Evolutionary conservation across 2,329 filamentous ascomycete genomes (phyloP), one percentile per base, ranked within the genome.

Genomic region (Chalara sp.): DNA sequence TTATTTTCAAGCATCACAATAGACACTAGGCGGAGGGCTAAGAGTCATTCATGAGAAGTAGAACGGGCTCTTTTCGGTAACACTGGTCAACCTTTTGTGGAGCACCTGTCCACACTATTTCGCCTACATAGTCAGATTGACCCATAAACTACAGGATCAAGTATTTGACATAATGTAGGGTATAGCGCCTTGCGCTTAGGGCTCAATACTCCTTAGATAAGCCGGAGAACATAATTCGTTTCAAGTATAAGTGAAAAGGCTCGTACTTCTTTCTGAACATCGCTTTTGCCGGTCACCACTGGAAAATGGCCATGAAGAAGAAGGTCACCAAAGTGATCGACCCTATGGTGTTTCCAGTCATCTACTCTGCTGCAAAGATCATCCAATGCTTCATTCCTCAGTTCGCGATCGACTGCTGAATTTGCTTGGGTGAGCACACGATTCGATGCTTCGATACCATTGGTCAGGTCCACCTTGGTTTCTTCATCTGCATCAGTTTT

Each of bases 321-420:
- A 21, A 99, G 74, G 49, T 90, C 86, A 40, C 93, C 93, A 62
- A 99, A 96, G n/a, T 86, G 82, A 55, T 95, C 87, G 31, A 96
- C 84, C 53, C 85, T 83, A 65, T 97, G 88, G 48, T 86, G 88
- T 69, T 96, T 97, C 93, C 93, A 99, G 67, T 99, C 93, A 63
- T 97, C 93, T 1, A 99, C 92, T 47, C 93, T 79, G 49, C 72
- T 72, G 53, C 86, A 83, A 30, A 99, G 76, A 53, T 97, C 93
- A 54, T 87, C 82, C 7, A 96, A 74, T 5, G 91, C 90, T 63
- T 93, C 87, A 46, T 86, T 80, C 48, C 95, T 77, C 47, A 96
- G 80, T 64, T 96, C 89, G 46, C 87, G 85, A 65, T 95, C 87
- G 43, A 99, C 89, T 5, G 91, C 92, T 52, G 91, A 86, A 65